Base-by-base conservation (phyloP, 257 asterid genomes). In the Capsicum rhomboideum region DNA sequence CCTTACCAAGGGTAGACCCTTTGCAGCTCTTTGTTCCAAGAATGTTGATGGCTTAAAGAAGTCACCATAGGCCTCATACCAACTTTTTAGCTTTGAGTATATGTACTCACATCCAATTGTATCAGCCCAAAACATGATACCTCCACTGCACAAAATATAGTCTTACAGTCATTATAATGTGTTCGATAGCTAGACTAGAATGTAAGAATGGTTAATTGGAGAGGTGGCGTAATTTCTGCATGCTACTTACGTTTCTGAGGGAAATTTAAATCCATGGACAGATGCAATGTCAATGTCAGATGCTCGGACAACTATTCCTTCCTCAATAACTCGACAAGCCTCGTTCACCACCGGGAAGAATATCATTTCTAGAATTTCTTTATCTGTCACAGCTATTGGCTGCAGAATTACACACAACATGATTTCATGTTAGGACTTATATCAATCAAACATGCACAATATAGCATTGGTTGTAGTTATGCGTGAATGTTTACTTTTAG, bases 231-330 rank as follows among this genome's bases (percentile, higher is more conserved):
- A 4, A 2, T 71, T 42, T 71, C 55, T n/a, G 71, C 29, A 4
- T 46, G 20, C 42, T 23, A 74, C 58, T 13, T 81, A 61, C 84
- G 75, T 59, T 81, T 81, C 84, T 42, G 84, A 23, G 2, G 90
- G 90, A 56, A 85, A 87, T 20, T 53, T 74, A 85, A 85, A 67
- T 71, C 88, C 90, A 18, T 53, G 80, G 56, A 83, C 72, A 69
- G 88, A 87, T 55, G 85, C 86, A 61, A 87, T 63, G 34, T 87
- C 90, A 44, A 85, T 44, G 26, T 85, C 86, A 20, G 90, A 87
- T 66, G 84, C 84, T 63, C 55, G 84, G 28, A 66, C 68, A 49
- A 78, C 83, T 11, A 79, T 37, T 49, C 88, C 88, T 64, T 85
- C 88, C 37, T 66, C 90, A 26, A 80, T 68, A 10, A 87, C 67